Percentiles rank a stretch among this genome's conserved stretches.
Conservation (phyloP, 73 alveolate species). For the Paramecium tetraurelia region DNA sequence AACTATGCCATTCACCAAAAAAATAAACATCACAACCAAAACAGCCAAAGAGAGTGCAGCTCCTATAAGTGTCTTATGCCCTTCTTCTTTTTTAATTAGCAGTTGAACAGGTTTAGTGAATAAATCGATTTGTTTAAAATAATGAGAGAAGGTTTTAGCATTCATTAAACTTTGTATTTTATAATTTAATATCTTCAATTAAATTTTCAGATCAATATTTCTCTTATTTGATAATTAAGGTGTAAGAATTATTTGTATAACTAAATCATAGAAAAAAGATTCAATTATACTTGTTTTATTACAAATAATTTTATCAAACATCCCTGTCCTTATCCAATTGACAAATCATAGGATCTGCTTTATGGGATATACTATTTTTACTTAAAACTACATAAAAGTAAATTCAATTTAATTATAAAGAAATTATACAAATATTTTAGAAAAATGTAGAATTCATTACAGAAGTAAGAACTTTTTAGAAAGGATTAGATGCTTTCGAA, state of each 20-base stretch:
- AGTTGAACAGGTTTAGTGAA: conserved; percentile 31
- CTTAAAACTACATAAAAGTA: too few relatives aligned
- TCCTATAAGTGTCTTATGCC: conserved; percentile 7
- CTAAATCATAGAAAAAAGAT: not conserved
- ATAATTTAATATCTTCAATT: not conserved
- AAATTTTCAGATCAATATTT: not conserved
- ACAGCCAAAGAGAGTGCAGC: not conserved
- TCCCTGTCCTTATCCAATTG: not conserved
- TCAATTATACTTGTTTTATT: not conserved
- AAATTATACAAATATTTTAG: too few relatives aligned
- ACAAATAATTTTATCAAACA: not conserved
- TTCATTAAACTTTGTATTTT: not conserved
- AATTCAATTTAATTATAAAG: too few relatives aligned
- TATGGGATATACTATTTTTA: not conserved
- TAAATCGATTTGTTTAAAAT: not conserved
- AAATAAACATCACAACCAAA: not conserved
- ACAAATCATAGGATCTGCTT: not conserved
- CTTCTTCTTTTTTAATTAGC: conserved; percentile 33
- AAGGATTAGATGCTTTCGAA: too few relatives aligned
- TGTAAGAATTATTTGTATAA: not conserved
- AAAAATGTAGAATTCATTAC: too few relatives aligned
- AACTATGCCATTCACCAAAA: not conserved
- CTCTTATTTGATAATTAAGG: not conserved
- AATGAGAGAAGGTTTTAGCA: not conserved
- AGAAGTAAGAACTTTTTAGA: too few relatives aligned